Base-by-base conservation (phyloP, 306 rosid species). In the Crataegus laevigata region DNA sequence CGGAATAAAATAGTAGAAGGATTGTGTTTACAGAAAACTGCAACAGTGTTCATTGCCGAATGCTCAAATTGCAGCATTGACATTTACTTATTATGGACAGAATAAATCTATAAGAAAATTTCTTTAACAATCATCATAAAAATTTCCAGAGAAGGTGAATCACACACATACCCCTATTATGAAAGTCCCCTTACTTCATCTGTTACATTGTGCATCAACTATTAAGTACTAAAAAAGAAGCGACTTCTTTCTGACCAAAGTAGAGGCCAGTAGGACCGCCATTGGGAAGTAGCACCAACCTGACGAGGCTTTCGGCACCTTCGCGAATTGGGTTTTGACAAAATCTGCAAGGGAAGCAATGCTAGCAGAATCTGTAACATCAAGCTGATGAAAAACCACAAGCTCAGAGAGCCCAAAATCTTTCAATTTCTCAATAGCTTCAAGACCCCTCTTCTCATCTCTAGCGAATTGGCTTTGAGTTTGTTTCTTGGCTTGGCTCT, bases 221-320 rank as follows among this genome's bases (percentile, higher is more conserved):
- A 24, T 25, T 64, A 26, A 26, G 18, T 7, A 61, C 4, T 75
- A 3, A 75, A 36, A 82, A 80, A n/a, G 87, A 42, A 10, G 66
- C 30, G 9, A 75, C 82, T 78, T 84, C 78, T 55, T n/a, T 47
- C 34, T 58, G 3, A 57, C n/a, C 38, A n/a, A 81, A 83, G 59
- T 42, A 78, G 78, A 73, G 84, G 40, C 93, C 87, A 32, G 90
- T 82, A 52, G 88, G 88, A 69, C 71, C 79, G 63, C 65, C 62
- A 51, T 82, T 50, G 0, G 82, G 84, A 6, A 80, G 66, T 81
- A 84, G 54, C 0, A 82, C 88, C 73, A 87, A 72, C 68, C 78
- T 82, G 64, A 82, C 86, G 11, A 34, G 60, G 76, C 74, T 73
- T 52, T 76, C 79, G 76, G 83, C 92, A 22, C 88, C 88, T 74